Evolutionary conservation across 1,284 basidiomycete species (phyloP).

Genomic region (Cystobasidiaceae sp.): DNA sequence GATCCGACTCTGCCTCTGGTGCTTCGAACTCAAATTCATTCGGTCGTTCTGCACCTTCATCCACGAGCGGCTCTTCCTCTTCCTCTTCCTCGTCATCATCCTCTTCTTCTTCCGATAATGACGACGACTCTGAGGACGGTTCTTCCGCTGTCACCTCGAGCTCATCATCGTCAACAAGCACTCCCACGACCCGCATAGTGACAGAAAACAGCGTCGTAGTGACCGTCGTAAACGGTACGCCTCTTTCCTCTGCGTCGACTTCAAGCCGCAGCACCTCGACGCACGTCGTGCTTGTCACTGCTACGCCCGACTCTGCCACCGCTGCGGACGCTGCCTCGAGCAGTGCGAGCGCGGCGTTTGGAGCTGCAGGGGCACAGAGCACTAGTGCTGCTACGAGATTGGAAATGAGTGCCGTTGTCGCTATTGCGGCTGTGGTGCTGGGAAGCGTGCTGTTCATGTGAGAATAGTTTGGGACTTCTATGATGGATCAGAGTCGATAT

Average conservation of each 20-base stretch:
- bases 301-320: neutral
- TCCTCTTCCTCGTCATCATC: neutral
- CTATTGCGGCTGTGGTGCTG: constrained; percentile 5
- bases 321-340: neutral
- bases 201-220: constrained; percentile 23
- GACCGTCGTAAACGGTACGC: constrained; percentile 12
- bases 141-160: neutral
- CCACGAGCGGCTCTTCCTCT: neutral
- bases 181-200: neutral
- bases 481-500: too few relatives aligned
- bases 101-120: neutral
- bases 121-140: neutral
- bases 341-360: neutral
- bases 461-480: neutral
- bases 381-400: constrained; percentile 12
- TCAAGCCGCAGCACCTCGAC: constrained; percentile 13
- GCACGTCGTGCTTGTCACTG: constrained; percentile 21
- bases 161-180: neutral
- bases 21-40: neutral
- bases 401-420: constrained; percentile 12
- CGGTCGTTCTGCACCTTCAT: too few relatives aligned
- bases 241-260: too few relatives aligned
- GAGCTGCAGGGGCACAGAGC: neutral
- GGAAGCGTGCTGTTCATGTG: constrained; percentile 9
- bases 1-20: neutral